Evolutionary conservation across 2,329 filamentous ascomycete genomes (phyloP).

Genomic region (Ramichloridium luteum): DNA sequence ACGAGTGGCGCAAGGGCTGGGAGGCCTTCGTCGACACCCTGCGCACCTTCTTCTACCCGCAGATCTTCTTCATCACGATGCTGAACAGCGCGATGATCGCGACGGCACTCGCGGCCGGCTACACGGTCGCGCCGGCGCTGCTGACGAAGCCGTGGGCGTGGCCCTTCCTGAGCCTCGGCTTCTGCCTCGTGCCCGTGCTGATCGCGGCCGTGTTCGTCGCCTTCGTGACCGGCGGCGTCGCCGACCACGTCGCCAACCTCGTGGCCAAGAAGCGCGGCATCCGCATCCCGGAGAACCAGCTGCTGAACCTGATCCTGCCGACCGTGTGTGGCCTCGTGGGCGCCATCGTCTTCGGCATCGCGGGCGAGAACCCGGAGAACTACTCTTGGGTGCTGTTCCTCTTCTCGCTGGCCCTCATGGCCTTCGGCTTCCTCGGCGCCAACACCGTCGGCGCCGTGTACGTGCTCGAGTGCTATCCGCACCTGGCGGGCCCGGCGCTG

Average conservation of each 20-base stretch:
- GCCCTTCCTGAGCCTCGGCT: conserved; percentile 9
- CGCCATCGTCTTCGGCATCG: conserved; percentile 10
- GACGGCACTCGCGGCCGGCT: conserved; percentile 8
- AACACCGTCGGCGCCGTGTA: conserved; percentile 14
- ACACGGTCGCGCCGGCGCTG: conserved; percentile 9
- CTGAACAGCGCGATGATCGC: conserved; percentile 13
- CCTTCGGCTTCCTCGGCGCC: conserved; percentile 10
- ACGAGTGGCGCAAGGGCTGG: conserved; percentile 7
- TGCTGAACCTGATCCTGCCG: conserved; percentile 10
- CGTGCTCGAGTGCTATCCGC: conserved; percentile 13
- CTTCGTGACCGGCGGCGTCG: conserved; percentile 7
- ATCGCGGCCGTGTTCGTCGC: conserved; percentile 7
- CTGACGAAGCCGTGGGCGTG: conserved; percentile 7
- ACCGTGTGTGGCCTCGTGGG: conserved; percentile 9
- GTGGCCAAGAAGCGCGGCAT: conserved; percentile 8
- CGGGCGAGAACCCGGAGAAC: conserved; percentile 3
- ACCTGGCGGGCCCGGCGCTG: conserved; percentile 14
- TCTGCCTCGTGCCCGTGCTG: conserved; percentile 8
- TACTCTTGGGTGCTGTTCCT: conserved; percentile 11
- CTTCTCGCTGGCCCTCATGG: conserved; percentile 8
- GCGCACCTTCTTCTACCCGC: conserved; percentile 14
- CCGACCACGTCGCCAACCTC: conserved; percentile 10
- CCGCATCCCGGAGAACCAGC: conserved; percentile 11
- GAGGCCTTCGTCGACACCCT: conserved; percentile 11
- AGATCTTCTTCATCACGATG: conserved; percentile 15